phyloP scores from a whole-genome alignment of 371 early-diverging fungal species.

The Mortierella polycephala region DNA sequence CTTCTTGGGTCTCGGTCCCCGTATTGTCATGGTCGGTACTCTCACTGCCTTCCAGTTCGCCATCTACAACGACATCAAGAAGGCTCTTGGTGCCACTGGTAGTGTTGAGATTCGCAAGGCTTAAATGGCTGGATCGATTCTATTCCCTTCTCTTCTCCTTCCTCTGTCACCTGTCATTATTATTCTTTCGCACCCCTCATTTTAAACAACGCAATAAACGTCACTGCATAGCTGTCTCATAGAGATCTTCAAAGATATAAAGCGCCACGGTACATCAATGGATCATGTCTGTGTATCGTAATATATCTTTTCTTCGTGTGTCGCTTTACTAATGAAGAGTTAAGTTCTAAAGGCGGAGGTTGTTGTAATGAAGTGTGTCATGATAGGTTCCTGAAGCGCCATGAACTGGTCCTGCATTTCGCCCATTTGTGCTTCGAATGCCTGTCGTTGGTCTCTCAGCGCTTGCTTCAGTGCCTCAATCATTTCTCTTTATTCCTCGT shows the following conservation, averaged over 20 bases:
- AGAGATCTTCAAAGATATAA: not conserved
- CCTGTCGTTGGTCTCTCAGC: too few species aligned
- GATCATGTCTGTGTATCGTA: too few species aligned
- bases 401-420: too few species aligned
- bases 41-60: constrained; percentile 77
- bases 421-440: too few species aligned
- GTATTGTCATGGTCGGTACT: constrained; percentile 83
- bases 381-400: too few species aligned
- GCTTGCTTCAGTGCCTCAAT: too few species aligned
- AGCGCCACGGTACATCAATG: not conserved
- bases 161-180: constrained; percentile 17
- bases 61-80: constrained; percentile 74
- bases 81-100: constrained; percentile 74
- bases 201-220: constrained; percentile 9
- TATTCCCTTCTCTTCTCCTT: constrained; percentile 2
- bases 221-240: constrained; percentile 14
- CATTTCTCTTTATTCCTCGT: too few species aligned
- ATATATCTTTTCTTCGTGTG: too few species aligned
- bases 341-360: too few species aligned
- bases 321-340: too few species aligned
- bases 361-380: too few species aligned
- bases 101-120: constrained; percentile 70
- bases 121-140: constrained; percentile 11
- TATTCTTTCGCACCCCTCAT: constrained; percentile 10
- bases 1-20: constrained; percentile 75